phyloP scores from a whole-genome alignment of 140 eudicot species.

The Anethum foeniculum region DNA sequence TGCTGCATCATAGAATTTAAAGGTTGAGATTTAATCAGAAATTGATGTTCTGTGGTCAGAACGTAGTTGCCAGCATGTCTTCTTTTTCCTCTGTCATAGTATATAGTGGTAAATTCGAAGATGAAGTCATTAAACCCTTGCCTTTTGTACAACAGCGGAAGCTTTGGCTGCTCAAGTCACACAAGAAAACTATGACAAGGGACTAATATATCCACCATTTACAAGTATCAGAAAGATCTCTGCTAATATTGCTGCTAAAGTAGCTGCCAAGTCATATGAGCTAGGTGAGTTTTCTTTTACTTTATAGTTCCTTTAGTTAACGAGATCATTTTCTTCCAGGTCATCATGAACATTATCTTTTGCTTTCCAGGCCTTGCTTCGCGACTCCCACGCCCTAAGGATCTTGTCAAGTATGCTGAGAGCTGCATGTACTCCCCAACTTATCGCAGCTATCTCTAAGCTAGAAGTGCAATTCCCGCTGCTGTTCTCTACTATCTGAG shows the following conservation, averaged over 20 bases:
- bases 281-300: slow-evolving; percentile 41
- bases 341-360: slow-evolving; percentile 6
- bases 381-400: slow-evolving; percentile 59
- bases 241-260: slow-evolving; percentile 77
- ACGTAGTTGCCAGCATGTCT: background rate
- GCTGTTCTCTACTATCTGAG: background rate
- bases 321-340: background rate
- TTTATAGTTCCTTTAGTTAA: background rate
- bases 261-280: slow-evolving; percentile 83
- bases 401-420: slow-evolving; percentile 70
- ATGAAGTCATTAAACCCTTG: background rate
- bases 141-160: slow-evolving; percentile 55
- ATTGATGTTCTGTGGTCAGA: background rate
- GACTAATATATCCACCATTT: slow-evolving; percentile 77
- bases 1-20: background rate
- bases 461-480: background rate
- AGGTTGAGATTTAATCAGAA: background rate
- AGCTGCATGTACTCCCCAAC: slow-evolving; percentile 86
- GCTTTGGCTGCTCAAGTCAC: slow-evolving; percentile 87
- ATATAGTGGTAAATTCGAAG: background rate
- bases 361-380: slow-evolving; percentile 63
- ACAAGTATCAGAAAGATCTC: slow-evolving; percentile 75
- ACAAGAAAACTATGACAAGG: slow-evolving; percentile 55
- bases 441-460: slow-evolving; percentile 53
- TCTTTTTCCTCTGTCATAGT: background rate